Evolutionary conservation across 2,329 filamentous ascomycete genomes (phyloP), one percentile per base, ranked within the genome.

Genomic region (Monilinia aucupariae): DNA sequence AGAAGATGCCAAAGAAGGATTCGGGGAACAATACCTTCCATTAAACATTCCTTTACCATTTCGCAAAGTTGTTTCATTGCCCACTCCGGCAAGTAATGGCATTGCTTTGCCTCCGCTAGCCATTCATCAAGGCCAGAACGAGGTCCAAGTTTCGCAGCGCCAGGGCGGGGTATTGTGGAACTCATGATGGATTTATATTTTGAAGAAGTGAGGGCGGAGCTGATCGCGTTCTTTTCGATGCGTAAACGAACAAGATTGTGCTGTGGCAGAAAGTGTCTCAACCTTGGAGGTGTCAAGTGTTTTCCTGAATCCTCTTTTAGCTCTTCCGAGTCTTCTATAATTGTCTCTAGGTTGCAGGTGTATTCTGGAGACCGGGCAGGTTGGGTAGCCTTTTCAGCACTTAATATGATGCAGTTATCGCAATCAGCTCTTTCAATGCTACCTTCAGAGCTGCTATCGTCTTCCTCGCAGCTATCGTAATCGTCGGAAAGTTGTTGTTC

Each of bases 41-140:
- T 99, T 72, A 99, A 83, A 69, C 91, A 96, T 78, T 97, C 94
- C 80, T 99, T 99, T 65, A 97, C 94, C 75, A 96, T 96, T 80
- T 99, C 94, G 76, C 94, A 99, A 55, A 99, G 83, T 76, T 96
- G 90, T 82, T 99, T 99, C 94, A 99, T 99, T 73, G 96, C 91
- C 66, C 88, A 80, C 78, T 99, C 94, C 56, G 94, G 94, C 59
- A 99, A 84, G 76, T 97, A 97, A 76, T 96, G 94, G 79, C 94
- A 97, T 77, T 94, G 90, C 78, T 96, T 97, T 51, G 94, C 94
- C 76, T 96, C 90, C 74, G 94, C 90, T 39, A 99, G 83, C 94
- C 94, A 99, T 79, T 97, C 92, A 75, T 97, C 91, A 41, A 96
- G 86, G 17, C 91, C 91, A 47, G 92, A 90, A 75, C 91, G 90